Base-by-base conservation (phyloP, 1,139 yeast species). In the Magnusiomyces suaveolens region DNA sequence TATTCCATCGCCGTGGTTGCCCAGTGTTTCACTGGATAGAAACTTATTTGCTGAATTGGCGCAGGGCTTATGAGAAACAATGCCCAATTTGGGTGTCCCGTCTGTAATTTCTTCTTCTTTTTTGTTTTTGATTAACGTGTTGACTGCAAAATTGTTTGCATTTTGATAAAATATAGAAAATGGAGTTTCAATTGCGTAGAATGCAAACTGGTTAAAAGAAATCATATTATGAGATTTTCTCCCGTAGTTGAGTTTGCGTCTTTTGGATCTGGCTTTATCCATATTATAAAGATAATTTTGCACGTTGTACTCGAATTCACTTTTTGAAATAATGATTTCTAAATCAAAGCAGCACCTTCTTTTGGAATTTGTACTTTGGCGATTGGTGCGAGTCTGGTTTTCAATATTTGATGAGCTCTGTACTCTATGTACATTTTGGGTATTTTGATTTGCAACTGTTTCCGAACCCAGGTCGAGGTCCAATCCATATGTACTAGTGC, bases 241-340 rank as follows among this genome's bases (percentile, higher is more conserved):
- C 20, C 4, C 2, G 6, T 29, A 24, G 6, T 21, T 18, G 2
- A 46, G 38, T 39, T 38, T 39, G 36, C 51, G 50, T n/a, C 51
- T 48, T 3, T 50, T 46, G 6, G 48, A 36, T 18, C 38, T 24
- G n/a, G 21, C 24, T 8, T 47, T 43, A n/a, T 16, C 20, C 57
- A 55, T 55, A 21, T 55, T 50, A 36, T 55, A 55, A 2, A 55
- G 53, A 43, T 6, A 46, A 46, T 10, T 14, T 24, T 46, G 48
- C n/a, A n/a, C n/a, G n/a, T n/a, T n/a, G n/a, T n/a, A n/a, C n/a
- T n/a, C n/a, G 29, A 46, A 38, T 26, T 50, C 51, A 10, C 25
- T 18, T 6, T 52, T 29, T 8, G 56, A 38, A 23, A 54, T n/a
- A 41, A 23, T 39, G 21, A 52, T 54, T 4, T 38, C 36, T 1